A percentile compares a stretch with the other conserved stretches of the same genome.
phyloP scores from a whole-genome alignment of 805 yeast species.

The Candida pseudoglaebosa region DNA sequence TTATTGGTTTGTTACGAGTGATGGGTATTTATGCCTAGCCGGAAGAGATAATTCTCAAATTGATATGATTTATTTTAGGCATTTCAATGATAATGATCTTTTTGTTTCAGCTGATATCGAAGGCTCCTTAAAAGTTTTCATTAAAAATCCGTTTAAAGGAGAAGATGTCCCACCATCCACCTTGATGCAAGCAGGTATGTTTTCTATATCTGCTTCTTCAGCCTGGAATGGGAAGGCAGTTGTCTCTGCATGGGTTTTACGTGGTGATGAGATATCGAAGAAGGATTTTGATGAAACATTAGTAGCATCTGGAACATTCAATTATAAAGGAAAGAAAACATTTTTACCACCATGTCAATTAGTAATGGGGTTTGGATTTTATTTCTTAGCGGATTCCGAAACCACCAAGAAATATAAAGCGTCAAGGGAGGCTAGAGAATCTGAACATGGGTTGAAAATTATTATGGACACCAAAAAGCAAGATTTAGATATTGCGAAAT shows the following conservation, averaged over 20 bases:
- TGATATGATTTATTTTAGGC: conserved; percentile 75
- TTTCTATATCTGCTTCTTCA: conserved; percentile 72
- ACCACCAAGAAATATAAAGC: conserved; percentile 32
- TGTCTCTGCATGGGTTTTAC: conserved; percentile 83
- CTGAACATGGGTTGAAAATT: conserved; percentile 35
- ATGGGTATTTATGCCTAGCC: conserved; percentile 79
- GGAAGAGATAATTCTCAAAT: conserved; percentile 80
- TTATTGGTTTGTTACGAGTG: conserved; percentile 90
- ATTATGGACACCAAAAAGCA: conserved; percentile 33
- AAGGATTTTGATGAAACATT: conserved; percentile 58
- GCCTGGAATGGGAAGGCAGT: conserved; percentile 90
- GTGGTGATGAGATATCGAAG: conserved; percentile 64
- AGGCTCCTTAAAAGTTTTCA: conserved; percentile 69
- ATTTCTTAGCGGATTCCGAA: conserved; percentile 67
- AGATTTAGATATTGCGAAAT: conserved; percentile 26
- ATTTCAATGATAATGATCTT: conserved; percentile 68
- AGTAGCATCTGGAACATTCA: conserved; percentile 60
- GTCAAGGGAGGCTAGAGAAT: conserved; percentile 27
- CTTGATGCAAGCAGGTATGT: conserved; percentile 82
- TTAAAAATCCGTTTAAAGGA: conserved; percentile 72
- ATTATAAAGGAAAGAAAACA: conserved; percentile 50
- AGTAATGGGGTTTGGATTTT: conserved; percentile 84
- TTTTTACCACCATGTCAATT: conserved; percentile 76
- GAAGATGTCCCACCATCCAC: conserved; percentile 82
- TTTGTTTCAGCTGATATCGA: conserved; percentile 72